Base-by-base conservation (phyloP, 192 early-diverging fungal genomes). In the Spizellomyces punctatus region DNA sequence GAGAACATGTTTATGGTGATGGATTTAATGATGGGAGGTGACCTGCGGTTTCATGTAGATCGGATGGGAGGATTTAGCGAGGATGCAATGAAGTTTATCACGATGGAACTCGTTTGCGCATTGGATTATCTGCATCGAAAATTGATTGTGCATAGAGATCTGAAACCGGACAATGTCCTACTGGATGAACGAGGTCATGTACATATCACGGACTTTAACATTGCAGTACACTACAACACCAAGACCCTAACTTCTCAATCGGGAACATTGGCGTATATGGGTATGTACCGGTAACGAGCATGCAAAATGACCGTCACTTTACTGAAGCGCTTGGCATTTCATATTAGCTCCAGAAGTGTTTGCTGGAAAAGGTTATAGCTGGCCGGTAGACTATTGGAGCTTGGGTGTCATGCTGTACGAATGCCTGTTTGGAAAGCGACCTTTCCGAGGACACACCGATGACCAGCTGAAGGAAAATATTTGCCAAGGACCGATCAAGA, bases 251-350 rank as follows among this genome's bases (percentile, higher is more conserved):
- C 86, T 16, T 91, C 92, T n/a, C 89, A 91, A 10, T 92, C 94
- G 6, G 96, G 96, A 36, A 96, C 95, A 0, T 83, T 89, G 27
- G 85, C 89, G n/a, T 98, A 98, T 73, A 96, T 98, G 94, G 93
- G 81, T 83, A 64, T 14, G 64, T 46, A 43, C 10, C 6, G 48
- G 3, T 8, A 63, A 8, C 0, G 21, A 17, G 27, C 55, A 54
- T 48, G 54, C 43, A 66, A n/a, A 12, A n/a, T 64, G 12, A 21
- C 41, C 27, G 14, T 48, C 16, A 57, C 10, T 64, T 16, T 58
- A 55, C n/a, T 59, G n/a, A 57, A 68, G 17, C 45, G 16, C 4
- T 12, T 54, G 12, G 2, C 17, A n/a, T 54, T 61, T 27, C 22
- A 19, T 14, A 12, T 36, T 42, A 83, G 81, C 82, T 1, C 82